Base-by-base conservation (phyloP, 768 basidiomycete species). In the Hydnomerulius pinastri region DNA sequence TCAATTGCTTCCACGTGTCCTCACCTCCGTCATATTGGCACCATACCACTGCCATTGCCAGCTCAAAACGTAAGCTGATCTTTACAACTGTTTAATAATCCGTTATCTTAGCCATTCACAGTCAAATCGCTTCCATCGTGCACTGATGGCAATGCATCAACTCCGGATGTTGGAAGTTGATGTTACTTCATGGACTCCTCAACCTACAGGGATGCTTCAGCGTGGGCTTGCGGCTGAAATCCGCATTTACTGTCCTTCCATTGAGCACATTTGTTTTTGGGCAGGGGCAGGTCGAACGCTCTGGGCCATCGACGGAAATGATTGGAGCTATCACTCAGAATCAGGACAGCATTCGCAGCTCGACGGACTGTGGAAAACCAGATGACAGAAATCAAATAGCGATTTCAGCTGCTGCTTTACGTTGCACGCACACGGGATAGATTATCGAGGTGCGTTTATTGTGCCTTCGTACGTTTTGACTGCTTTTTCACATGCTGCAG, bases 161-260 rank as follows among this genome's bases (percentile, higher is more conserved):
- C 66, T 77, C 36, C 61, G 61, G 36, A 55, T 58, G 46, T 57
- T 77, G 44, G 73, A 74, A 58, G 53, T 76, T 32, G 71, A 74
- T 41, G 48, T 75, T 28, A 56, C 66, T 30, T 54, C 58, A 27
- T 76, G 73, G 74, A 43, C 53, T 13, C 68, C 72, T 13, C 58
- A 57, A 8, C 60, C 72, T 10, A 58, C 61, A 33, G 64, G 65
- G 30, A 37, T 53, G 18, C 43, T 59, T 15, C 73, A 75, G 51
- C 72, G 72, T 50, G 56, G 61, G 54, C 58, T 77, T 55, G 64
- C 68, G 44, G 62, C 69, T 23, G 76, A 77, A 52, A 57, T 74
- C 24, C 71, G 65, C 32, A 66, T 65, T 30, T 77, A 70, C 59
- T 63, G 68, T 35, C 68, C 73, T 4, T 62, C 58, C 23, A 57